Evolutionary conservation across 2,329 filamentous ascomycete species (phyloP), one percentile per base, ranked within the genome.

Genomic region (Myrmaecium sp.): DNA sequence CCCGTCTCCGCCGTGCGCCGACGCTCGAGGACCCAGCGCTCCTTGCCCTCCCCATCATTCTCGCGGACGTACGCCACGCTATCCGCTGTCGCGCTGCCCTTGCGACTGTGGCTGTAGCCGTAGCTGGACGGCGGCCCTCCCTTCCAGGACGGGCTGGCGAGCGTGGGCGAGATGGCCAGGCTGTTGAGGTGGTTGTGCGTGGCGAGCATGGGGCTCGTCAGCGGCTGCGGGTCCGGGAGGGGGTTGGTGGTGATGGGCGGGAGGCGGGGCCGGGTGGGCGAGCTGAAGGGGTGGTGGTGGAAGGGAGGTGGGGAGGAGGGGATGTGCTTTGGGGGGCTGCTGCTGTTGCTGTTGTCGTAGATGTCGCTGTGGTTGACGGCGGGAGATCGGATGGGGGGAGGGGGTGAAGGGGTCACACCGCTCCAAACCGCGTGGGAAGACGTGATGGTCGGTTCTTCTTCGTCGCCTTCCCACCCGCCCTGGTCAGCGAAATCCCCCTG

Each of bases 21-120:
- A 18, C 74, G 54, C 47, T 82, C 76, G 37, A 81, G 54, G 5
- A 81, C 66, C 76, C 75, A 81, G 23, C 72, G 54, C 6, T 51
- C 48, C 29, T 60, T 64, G 6, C 60, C 60, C 3, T 66, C 58
- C 23, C 72, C 68, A 40, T 75, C 70, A 33, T 64, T 63, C 34
- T 67, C 63, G n/a, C 56, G 49, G 3, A 64, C 58, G 45, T 82
- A 82, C 5, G 73, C 74, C 17, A 82, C 69, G 34, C 72, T 77
- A 36, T 79, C 75, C 2, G 70, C 59, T 23, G 68, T 46, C 12
- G 46, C 75, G 26, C 64, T 56, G 6, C 49, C 51, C 23, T 50
- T 56, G 14, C 56, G 34, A 12, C 42, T 42, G 31, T 52, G 49
- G 6, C 35, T 33, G 26, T 40, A 12, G 9, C 7, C 21, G 10